Base-by-base conservation (phyloP, 2,329 filamentous ascomycete species). In the Aspergillus alliaceus region DNA sequence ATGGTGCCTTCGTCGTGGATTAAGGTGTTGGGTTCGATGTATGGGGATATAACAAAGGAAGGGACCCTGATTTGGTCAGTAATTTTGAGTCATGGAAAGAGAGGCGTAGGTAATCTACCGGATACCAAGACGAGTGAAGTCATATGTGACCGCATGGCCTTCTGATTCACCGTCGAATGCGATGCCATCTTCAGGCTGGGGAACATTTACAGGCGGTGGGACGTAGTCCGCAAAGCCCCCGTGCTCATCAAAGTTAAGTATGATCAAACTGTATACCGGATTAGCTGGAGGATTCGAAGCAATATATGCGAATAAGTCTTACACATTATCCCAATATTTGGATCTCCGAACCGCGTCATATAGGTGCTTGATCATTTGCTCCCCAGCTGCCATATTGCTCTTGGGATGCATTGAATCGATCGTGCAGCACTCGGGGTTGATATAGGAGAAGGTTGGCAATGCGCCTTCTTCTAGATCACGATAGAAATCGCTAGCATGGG, bases 401-500 rank as follows among this genome's bases (percentile, higher is more conserved):
- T 68, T 71, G 2, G 74, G 75, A 57, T 77, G 74, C 72, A 77
- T 76, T 2, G 72, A 75, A 48, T 70, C 58, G 47, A 75, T 62
- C 18, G 60, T 65, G 59, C 69, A 72, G 59, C 69, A 71, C 52
- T 79, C 78, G 0, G 77, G 77, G 27, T 78, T 79, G 53, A 79
- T 75, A 59, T 78, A 79, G 20, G 82, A 80, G 73, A 86, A 89
- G 73, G 90, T 88, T 1, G 90, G 90, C n/a, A 92, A 81, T 18
- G 77, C 82, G 63, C 86, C 77, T 57, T 74, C 75, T 56, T 82
- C 77, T 7, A 92, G 79, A 67, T 93, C 90, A 51, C 80, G 76
- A 65, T 87, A 81, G 77, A 93, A 93, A 18, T 71, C 54, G 44
- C 63, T 59, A 8, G 67, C 67, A 50, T 69, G 62, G 11, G 67